Conservation (phyloP, 441 rosid genomes). For the Adansonia gregorii region DNA sequence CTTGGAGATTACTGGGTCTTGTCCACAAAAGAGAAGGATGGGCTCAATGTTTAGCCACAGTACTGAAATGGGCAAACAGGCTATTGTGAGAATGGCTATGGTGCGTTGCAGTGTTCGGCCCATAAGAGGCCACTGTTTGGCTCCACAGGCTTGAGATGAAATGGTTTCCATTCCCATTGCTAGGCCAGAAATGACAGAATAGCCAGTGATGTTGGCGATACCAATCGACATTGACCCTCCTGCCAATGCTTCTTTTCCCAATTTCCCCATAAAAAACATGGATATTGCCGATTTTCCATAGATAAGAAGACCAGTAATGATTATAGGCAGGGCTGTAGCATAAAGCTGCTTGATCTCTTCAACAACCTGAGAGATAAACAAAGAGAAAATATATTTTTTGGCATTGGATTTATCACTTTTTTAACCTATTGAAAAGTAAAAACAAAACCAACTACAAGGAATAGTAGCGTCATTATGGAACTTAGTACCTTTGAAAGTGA, state of each 20-base stretch:
- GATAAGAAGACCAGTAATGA: conserved; percentile 37
- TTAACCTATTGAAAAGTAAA: not conserved
- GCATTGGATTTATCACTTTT: not conserved
- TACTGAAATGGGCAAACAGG: too few species aligned
- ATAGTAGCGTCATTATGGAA: not conserved
- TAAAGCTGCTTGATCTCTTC: conserved; percentile 45
- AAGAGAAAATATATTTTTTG: not conserved
- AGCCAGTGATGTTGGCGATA: conserved; percentile 95
- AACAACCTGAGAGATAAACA: conserved; percentile 29
- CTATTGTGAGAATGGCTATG: too few species aligned
- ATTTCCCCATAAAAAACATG: conserved; percentile 39
- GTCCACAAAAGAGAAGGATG: too few species aligned
- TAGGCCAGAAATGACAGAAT: conserved; percentile 92
- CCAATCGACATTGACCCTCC: conserved; percentile 94
- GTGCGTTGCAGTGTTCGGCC: too few species aligned
- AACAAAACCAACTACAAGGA: not conserved
- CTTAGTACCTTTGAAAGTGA: conserved; percentile 37
- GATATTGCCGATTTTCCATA: conserved; percentile 37
- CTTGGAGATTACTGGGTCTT: too few species aligned
- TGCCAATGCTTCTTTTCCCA: conserved; percentile 49
- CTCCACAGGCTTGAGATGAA: too few species aligned
- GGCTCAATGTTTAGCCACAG: too few species aligned
- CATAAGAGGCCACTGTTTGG: too few species aligned
- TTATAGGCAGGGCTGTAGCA: conserved; percentile 40
- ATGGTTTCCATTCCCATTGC: conserved; percentile 89